A percentile compares a stretch with the other conserved stretches of the same genome.
Conservation (phyloP, 495 filamentous ascomycete species). For the Patellaria atrata region DNA sequence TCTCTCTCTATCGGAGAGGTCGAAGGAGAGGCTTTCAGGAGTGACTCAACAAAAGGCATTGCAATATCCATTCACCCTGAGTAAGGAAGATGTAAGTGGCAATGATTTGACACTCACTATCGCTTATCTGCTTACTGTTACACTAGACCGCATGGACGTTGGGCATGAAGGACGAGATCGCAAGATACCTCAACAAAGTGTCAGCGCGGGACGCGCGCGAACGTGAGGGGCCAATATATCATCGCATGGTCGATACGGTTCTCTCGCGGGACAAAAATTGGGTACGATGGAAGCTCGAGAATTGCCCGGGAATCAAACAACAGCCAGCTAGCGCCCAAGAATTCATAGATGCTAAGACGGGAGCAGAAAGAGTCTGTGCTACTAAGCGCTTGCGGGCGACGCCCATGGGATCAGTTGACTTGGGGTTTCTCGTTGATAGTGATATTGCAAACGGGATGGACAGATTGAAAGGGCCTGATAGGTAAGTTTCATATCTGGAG, state of each 20-base stretch:
- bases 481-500: conserved; percentile 31
- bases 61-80: conserved; percentile 60
- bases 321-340: conserved; percentile 50
- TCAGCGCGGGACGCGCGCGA: no score
- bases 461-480: conserved; percentile 41
- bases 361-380: conserved; percentile 47
- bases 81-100: conserved; percentile 61
- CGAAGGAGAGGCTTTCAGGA: conserved; percentile 60
- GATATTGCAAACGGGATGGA: conserved; percentile 39
- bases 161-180: conserved; percentile 57
- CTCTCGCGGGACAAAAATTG: conserved; percentile 92
- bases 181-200: conserved; percentile 62
- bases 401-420: conserved; percentile 54
- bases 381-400: conserved; percentile 50
- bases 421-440: conserved; percentile 61
- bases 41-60: conserved; percentile 59
- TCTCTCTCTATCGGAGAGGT: conserved; percentile 66
- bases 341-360: conserved; percentile 48
- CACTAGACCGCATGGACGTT: conserved; percentile 58
- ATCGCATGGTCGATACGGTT: conserved; percentile 90
- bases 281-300: conserved; percentile 95
- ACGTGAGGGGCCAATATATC: conserved; percentile 87
- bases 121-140: conserved; percentile 13
- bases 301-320: conserved; percentile 71
- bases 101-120: conserved; percentile 2